Evolutionary conservation across 2,329 filamentous ascomycete genomes (phyloP), one percentile per base, ranked within the genome.

Genomic region (Exophiala oligosperma): DNA sequence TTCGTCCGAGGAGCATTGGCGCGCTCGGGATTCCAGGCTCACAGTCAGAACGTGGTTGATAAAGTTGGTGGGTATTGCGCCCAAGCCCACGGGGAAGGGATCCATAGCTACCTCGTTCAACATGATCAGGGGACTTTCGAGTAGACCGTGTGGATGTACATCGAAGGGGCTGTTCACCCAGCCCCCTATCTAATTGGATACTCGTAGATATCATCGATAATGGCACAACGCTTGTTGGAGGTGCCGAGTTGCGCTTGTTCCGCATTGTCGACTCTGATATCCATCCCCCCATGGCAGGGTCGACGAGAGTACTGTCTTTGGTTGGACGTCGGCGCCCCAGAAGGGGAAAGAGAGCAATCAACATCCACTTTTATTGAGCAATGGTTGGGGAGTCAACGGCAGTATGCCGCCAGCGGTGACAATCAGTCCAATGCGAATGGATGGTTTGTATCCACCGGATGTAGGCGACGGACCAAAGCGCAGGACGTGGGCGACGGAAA

Each of bases 401-500:
- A 5, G 40, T 5, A 43, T 5, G 40, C 21, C 40, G 21, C 40
- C 12, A 9, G 40, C 6, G 14, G 40, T 17, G 14, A 43, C 21
- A 9, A n/a, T 43, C 40, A 43, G 21, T 17, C 40, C 40, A 43
- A 43, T 43, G 40, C 12, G 12, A 17, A 43, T 23, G 40, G 40
- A 3, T n/a, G 2, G 9, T 43, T 6, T 8, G 40, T 43, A 43
- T 43, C 40, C 40, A 43, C 44, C 44, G 44, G 44, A 47, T 14
- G 21, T 28, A 24, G 44, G 44, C 44, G 44, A 47, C 44, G 44
- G 44, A 47, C 12, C 23, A 47, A 47, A 28, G 44, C 44, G 44
- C 17, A 47, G 44, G 44, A 47, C 44, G 12, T 47, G 44, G 44
- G 44, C 44, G 44, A 47, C 44, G 44, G 44, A 47, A 24, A 47